Evolutionary conservation across 2,329 filamentous ascomycete genomes (phyloP), one percentile per base, ranked within the genome.

Genomic region (Fusarium sp.): DNA sequence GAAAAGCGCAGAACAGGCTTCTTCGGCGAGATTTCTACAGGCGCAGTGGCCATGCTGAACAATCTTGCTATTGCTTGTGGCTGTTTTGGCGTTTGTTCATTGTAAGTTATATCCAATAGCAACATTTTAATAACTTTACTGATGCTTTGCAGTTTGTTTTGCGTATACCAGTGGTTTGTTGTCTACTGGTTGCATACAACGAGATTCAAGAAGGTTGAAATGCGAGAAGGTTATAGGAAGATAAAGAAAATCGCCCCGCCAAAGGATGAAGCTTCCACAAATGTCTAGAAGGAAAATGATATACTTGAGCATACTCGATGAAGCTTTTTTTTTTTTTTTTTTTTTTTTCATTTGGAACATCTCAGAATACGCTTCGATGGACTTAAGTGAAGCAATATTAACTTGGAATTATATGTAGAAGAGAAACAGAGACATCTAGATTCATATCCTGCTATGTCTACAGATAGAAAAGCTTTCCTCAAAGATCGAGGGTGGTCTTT

Each of bases 1-100:
- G 31, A 40, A 7, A 63, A 63, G 40, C 57, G 57, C 18, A 53
- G 49, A 14, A 20, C 50, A 2, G 66, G 52, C 2, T 3, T 55
- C 5, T 17, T 69, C 15, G 38, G 42, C 9, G 51, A 60, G 4
- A 24, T 69, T 10, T 51, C 61, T 2, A 56, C 43, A 2, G 66
- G 66, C 4, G 15, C 66, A 1, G 33, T 69, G 11, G 52, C 46
- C 3, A 46, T 67, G 62, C 17, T 69, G 39, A 40, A 70, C 15
- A 69, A 67, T 7, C 58, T 69, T 4, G 43, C 57, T 5, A 63
- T 67, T n/a, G 49, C 62, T 2, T 70, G 66, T 18, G 67, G 66
- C 11, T 67, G 66, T 11, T 70, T 70, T 28, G 67, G 62, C 13
- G 40, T 69, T 28, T 58, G 48, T 10, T 62, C 66, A 17, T 70